phyloP scores from a whole-genome alignment of 257 asterid genomes.

The Solanum pimpinellifolium region DNA sequence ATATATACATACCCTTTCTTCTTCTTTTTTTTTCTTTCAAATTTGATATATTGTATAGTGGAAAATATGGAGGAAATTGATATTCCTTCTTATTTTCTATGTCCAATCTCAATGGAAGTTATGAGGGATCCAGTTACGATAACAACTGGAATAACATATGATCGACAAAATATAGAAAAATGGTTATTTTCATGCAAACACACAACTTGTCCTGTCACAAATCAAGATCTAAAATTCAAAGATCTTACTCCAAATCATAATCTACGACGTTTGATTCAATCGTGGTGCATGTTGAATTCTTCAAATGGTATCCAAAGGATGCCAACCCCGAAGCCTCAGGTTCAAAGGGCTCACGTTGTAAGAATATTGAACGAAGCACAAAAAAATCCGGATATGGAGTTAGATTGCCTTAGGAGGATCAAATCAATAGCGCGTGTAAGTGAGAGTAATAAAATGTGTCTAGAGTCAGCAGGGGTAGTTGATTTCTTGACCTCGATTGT shows the following conservation, averaged over 20 bases:
- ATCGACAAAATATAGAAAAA: conserved; percentile 50
- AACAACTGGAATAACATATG: conserved; percentile 71
- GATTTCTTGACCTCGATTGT: conserved; percentile 21
- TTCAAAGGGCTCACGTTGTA: conserved; percentile 24
- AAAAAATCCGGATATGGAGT: conserved; percentile 1
- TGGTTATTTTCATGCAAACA: conserved; percentile 46
- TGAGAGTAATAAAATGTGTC: conserved; percentile 7
- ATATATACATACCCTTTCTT: not conserved
- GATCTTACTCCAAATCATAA: conserved; percentile 72
- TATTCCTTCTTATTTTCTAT: conserved; percentile 49
- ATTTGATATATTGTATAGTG: not conserved
- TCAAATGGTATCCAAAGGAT: conserved; percentile 29
- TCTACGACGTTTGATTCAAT: conserved; percentile 55
- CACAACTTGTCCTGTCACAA: conserved; percentile 52
- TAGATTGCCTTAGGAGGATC: conserved; percentile 28
- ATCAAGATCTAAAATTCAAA: conserved; percentile 17
- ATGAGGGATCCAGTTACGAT: conserved; percentile 74
- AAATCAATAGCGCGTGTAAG: conserved; percentile 25
- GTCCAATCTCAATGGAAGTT: conserved; percentile 76
- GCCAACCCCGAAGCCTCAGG: conserved; percentile 56
- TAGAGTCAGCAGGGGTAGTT: conserved; percentile 32
- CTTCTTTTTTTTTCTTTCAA: not conserved
- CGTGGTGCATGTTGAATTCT: conserved; percentile 67
- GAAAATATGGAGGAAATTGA: conserved; percentile 23
- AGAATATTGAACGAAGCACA: conserved; percentile 36